Percentiles rank a stretch among this genome's conserved stretches.
Evolutionary conservation across 768 basidiomycete genomes (phyloP).

Genomic region (Lentinula detonsa): DNA sequence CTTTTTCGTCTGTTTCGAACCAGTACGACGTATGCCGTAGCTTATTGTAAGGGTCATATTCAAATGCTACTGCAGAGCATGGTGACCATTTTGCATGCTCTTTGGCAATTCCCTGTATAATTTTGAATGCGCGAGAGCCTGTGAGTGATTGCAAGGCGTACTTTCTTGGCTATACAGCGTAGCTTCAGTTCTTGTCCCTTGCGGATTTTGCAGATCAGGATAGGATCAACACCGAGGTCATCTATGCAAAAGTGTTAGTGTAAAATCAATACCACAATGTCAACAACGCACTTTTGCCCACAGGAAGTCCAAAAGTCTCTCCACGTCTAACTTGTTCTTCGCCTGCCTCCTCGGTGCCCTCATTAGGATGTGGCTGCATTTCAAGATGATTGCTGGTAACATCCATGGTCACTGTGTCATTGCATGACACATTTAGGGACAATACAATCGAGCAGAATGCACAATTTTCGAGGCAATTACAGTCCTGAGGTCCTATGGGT

Average conservation of each 20-base stretch:
- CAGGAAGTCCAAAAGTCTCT: conserved; percentile 73
- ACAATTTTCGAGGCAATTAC: conserved; percentile 82
- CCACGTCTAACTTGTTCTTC: conserved; percentile 73
- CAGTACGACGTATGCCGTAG: conserved; percentile 93
- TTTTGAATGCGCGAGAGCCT: background rate
- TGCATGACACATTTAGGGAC: conserved; percentile 70
- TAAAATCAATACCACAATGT: conserved; percentile 3
- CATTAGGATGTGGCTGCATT: conserved; percentile 34
- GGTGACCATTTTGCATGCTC: conserved; percentile 99
- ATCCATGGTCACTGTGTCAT: conserved; percentile 69
- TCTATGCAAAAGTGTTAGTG: conserved; percentile 27
- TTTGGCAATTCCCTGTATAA: conserved; percentile 86
- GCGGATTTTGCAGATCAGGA: conserved; percentile 86
- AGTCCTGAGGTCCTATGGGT: conserved; percentile 56
- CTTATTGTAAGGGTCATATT: conserved; percentile 98
- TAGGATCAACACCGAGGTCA: conserved; percentile 56
- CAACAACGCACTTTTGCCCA: conserved; percentile 67
- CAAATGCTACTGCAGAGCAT: conserved; percentile 89
- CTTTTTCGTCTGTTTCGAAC: conserved; percentile 76
- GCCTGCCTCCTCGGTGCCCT: conserved; percentile 37
- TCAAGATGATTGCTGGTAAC: conserved; percentile 86
- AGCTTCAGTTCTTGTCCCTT: conserved; percentile 90
- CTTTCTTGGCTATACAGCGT: conserved; percentile 90
- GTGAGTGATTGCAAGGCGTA: conserved; percentile 16
- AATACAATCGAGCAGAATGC: conserved; percentile 81